Percentiles rank a stretch among this genome's conserved stretches.
Conservation (phyloP, 2,329 filamentous ascomycete genomes). For the Ascochyta rabiei region DNA sequence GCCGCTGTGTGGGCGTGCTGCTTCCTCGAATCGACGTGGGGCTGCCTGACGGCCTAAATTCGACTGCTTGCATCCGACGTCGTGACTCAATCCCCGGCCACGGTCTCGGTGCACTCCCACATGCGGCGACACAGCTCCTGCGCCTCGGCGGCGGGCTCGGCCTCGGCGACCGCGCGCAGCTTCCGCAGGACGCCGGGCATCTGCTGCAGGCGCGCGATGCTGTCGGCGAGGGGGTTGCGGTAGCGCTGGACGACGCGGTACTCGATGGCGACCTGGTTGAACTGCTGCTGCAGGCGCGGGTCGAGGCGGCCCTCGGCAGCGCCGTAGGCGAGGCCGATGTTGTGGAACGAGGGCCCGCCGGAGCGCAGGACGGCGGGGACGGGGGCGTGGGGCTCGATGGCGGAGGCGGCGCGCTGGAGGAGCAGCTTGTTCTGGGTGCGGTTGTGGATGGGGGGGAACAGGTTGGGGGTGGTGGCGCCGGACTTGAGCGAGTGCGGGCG, state of each 20-base stretch:
- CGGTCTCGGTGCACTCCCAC: constrained; percentile 48
- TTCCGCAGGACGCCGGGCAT: constrained; percentile 55
- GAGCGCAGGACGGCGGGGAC: constrained; percentile 48
- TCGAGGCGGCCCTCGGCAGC: constrained; percentile 55
- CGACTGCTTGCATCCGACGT: too few relatives aligned
- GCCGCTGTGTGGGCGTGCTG: too few relatives aligned
- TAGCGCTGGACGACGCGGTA: constrained; percentile 76
- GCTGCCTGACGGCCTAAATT: too few relatives aligned
- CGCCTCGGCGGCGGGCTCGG: constrained; percentile 42
- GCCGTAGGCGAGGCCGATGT: constrained; percentile 46
- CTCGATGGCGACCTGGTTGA: constrained; percentile 73
- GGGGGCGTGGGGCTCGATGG: constrained; percentile 67
- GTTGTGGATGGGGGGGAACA: constrained; percentile 54
- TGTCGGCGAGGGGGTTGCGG: constrained; percentile 72
- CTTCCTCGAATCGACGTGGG: too few relatives aligned
- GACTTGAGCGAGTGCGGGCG: constrained; percentile 39
- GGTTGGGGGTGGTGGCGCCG: constrained; percentile 49
- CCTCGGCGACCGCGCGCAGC: constrained; percentile 33
- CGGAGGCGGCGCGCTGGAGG: constrained; percentile 74
- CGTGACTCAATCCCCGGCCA: constrained; percentile 33
- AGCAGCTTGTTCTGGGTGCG: constrained; percentile 78
- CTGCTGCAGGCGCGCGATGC: constrained; percentile 61
- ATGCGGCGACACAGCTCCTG: constrained; percentile 49
- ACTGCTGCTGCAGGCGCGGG: constrained; percentile 67
- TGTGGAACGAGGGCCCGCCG: constrained; percentile 41